A percentile compares a stretch with the other conserved stretches of the same genome.
phyloP scores from a whole-genome alignment of 1,139 yeast genomes.

The Eremothecium cymbalariae region DNA sequence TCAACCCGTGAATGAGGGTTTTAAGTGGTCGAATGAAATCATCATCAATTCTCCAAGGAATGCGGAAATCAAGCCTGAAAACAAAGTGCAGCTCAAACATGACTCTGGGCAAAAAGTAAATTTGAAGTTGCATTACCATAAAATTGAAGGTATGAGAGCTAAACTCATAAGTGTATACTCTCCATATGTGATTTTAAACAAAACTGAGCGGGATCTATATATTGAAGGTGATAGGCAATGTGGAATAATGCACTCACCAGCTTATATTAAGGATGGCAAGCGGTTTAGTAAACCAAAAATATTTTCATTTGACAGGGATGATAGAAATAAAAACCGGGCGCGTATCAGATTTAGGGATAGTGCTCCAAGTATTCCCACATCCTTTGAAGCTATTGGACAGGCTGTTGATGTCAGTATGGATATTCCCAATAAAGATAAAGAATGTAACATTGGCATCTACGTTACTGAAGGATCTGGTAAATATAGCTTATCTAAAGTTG shows the following conservation, averaged over 20 bases:
- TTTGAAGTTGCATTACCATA: constrained; percentile 57
- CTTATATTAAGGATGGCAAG: constrained; percentile 23
- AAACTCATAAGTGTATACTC: constrained; percentile 66
- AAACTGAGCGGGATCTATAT: constrained; percentile 61
- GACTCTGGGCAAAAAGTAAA: constrained; percentile 61
- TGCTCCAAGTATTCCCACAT: constrained; percentile 64
- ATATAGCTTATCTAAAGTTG: constrained; percentile 67
- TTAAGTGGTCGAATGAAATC: constrained; percentile 68
- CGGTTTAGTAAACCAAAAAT: constrained; percentile 51
- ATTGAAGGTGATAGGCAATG: constrained; percentile 59
- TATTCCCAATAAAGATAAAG: constrained; percentile 50
- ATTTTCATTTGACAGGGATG: constrained; percentile 70
- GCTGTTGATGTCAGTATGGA: constrained; percentile 57
- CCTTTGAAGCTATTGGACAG: constrained; percentile 89
- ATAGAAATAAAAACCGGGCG: constrained; percentile 60
- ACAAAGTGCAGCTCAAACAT: constrained; percentile 40
- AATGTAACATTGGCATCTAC: constrained; percentile 66
- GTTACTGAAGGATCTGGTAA: constrained; percentile 84
- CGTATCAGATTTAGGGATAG: constrained; percentile 63
- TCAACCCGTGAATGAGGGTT: constrained; percentile 58
- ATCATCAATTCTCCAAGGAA: constrained; percentile 56
- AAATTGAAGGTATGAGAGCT: constrained; percentile 38
- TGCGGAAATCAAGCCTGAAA: constrained; percentile 52
- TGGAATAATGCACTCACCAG: constrained; percentile 34
- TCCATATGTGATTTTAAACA: constrained; percentile 76